Evolutionary conservation across 306 rosid species (phyloP), one percentile per base, ranked within the genome.

Genomic region (Acmispon strigosus): DNA sequence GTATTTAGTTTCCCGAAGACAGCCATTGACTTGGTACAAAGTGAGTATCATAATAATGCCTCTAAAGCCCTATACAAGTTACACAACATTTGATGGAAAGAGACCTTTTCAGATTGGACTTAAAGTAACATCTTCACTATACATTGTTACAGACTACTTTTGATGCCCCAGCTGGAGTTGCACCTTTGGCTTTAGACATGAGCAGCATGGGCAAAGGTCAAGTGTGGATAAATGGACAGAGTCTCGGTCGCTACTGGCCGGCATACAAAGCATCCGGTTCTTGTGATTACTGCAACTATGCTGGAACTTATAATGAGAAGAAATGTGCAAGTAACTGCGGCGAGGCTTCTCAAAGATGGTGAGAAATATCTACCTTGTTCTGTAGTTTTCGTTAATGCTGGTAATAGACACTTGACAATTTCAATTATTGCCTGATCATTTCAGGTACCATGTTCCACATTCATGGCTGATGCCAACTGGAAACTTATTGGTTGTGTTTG

Each of bases 291-390:
- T 91, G 99, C 75, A 56, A 85, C 62, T 89, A 95, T 65, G 83
- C 96, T 1, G 99, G 96, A 74, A 95, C 88, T 15, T 91, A 73
- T 22, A 34, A 43, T 54, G 97, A 91, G 83, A 89, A 86, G 75
- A 95, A 95, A 74, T 95, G 97, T 44, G 49, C 15, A 37, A 79
- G 83, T 39, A 87, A 91, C 70, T 91, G 97, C 6, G 99, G 96
- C 41, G 90, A 89, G 83, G 83, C 99, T 69, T 91, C 99, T 65
- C 99, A 95, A 75, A 79, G 96, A 91, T 95, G 99, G 99, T 95
- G 69, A 83, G 90, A 64, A 69, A 78, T 44, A 17, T 29, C 2
- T 11, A 16, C 5, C 63, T 55, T 73, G 19, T 10, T 41, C 53
- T 34, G 8, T 10, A 63, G 58, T 44, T 71, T 69, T 52, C 20